Conservation (phyloP, 2,329 filamentous ascomycete genomes). For the Trichoderma sp. region DNA sequence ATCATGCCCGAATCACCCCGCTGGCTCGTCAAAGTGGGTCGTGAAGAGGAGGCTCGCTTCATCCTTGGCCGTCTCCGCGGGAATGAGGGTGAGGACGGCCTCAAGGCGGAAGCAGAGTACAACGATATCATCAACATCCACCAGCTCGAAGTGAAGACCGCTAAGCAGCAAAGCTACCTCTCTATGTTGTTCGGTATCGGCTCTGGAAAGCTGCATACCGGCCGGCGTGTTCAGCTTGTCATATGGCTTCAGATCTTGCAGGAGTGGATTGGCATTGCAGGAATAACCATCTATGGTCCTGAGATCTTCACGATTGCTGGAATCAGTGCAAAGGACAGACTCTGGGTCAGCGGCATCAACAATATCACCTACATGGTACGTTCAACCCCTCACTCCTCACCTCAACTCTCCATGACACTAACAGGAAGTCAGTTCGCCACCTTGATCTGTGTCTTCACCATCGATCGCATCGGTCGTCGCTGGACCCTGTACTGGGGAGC, state of each 20-base stretch:
- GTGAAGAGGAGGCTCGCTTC: constrained; percentile 67
- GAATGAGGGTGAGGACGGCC: constrained; percentile 53
- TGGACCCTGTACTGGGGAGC: constrained; percentile 72
- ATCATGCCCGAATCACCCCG: constrained; percentile 72
- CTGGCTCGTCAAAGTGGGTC: constrained; percentile 67
- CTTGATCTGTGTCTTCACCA: constrained; percentile 68
- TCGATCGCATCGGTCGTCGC: constrained; percentile 68
- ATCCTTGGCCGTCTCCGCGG: constrained; percentile 67
- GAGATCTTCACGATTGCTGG: constrained; percentile 69
- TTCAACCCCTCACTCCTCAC: neutral
- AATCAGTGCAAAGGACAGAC: constrained; percentile 60
- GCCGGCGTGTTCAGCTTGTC: constrained; percentile 67
- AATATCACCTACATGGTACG: constrained; percentile 53
- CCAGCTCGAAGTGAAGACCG: constrained; percentile 63
- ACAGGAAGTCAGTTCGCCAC: constrained; percentile 53
- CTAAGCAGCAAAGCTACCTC: constrained; percentile 59
- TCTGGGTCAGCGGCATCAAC: constrained; percentile 64
- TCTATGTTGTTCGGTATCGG: constrained; percentile 69
- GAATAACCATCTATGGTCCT: constrained; percentile 63
- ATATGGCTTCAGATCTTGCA: constrained; percentile 74
- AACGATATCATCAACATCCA: constrained; percentile 68
- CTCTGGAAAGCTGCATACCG: constrained; percentile 66
- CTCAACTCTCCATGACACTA: neutral
- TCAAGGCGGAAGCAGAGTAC: constrained; percentile 63
- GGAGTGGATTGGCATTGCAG: constrained; percentile 70